Conservation (phyloP, 441 rosid genomes). For the Euphorbia corollata region DNA sequence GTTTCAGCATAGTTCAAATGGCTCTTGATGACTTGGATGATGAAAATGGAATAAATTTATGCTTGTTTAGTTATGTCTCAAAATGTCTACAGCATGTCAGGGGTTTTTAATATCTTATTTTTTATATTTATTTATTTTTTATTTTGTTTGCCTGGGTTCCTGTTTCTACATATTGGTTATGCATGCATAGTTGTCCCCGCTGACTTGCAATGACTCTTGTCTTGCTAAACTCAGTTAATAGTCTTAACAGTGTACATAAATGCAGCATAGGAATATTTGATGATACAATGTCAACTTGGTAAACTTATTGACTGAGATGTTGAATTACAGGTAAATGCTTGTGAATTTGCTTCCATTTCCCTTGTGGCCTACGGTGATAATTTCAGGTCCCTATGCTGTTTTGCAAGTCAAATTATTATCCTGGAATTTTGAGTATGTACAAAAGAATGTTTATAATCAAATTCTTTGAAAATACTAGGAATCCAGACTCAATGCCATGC, state of each 20-base stretch:
- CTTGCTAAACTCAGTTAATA: background rate
- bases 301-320: constrained; percentile 11
- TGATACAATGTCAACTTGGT: constrained; percentile 1
- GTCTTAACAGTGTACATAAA: background rate
- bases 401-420: constrained; percentile 12
- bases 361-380: constrained; percentile 45
- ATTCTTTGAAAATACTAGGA: constrained; percentile 29
- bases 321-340: constrained; percentile 50
- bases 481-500: constrained; percentile 49
- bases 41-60: background rate
- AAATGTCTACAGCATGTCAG: constrained; percentile 2
- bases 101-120: background rate
- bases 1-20: background rate
- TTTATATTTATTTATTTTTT: background rate
- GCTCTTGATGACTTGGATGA: constrained; percentile 4
- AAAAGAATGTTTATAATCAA: constrained; percentile 8
- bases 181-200: background rate
- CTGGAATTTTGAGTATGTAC: constrained; percentile 15
- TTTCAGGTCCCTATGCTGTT: constrained; percentile 46
- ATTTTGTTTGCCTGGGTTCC: background rate
- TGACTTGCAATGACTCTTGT: background rate
- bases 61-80: background rate
- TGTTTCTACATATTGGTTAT: background rate
- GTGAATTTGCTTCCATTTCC: constrained; percentile 66
- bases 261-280: background rate